A percentile compares a stretch with the other conserved stretches of the same genome.
Evolutionary conservation across 176 grass and related monocot species (phyloP).

Genomic region (Oryza punctata): DNA sequence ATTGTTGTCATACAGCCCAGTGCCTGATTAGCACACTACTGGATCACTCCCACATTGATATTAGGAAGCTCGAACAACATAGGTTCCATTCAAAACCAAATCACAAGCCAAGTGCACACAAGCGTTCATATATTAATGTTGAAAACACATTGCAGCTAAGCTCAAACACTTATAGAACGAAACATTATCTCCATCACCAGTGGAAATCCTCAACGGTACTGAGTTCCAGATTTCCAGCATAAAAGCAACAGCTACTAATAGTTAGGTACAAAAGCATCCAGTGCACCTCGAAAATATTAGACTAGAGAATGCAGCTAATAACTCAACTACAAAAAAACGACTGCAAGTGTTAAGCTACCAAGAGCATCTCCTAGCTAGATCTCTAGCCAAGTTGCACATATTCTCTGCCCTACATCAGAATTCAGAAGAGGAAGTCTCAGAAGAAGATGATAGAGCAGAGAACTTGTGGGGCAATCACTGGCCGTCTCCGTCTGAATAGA

Average conservation of each 20-base stretch:
- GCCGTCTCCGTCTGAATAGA: constrained; percentile 27
- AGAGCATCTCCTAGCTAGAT: background rate
- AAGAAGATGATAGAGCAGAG: background rate
- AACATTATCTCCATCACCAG: background rate
- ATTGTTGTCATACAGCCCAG: too few species aligned
- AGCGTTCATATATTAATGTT: too few species aligned
- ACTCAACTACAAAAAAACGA: background rate
- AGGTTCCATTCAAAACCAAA: too few species aligned
- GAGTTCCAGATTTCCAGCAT: background rate
- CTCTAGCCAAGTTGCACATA: background rate
- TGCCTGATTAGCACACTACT: too few species aligned
- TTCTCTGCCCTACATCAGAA: background rate
- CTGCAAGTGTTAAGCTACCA: background rate
- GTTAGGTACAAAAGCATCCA: background rate
- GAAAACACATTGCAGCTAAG: too few species aligned
- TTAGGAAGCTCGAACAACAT: too few species aligned
- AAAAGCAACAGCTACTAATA: background rate
- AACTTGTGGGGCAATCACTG: background rate
- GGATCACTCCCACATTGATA: too few species aligned
- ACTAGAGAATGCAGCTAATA: background rate
- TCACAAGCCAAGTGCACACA: too few species aligned
- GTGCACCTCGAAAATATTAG: background rate
- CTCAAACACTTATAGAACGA: too few species aligned
- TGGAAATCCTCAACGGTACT: background rate
- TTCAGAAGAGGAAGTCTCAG: background rate